Conservation (phyloP, 225 moss, liverwort and hornwort species). For the Pseudoscleropodium purum region DNA sequence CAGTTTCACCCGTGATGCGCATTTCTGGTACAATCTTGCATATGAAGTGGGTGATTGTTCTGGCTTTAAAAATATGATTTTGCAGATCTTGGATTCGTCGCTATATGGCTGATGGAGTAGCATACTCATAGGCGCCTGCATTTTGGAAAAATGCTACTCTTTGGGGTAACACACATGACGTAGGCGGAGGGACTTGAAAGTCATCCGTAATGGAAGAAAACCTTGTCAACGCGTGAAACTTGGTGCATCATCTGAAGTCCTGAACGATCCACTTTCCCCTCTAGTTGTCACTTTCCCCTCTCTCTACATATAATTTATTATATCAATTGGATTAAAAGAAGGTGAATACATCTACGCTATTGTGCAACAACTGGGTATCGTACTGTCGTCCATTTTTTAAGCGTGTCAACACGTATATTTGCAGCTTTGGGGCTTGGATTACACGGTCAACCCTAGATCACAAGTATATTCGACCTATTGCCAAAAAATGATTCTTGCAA, state of each 20-base stretch:
- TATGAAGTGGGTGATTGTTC: neutral
- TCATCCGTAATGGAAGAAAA: neutral
- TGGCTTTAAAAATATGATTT: neutral
- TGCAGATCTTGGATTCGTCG: neutral
- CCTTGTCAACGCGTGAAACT: slow-evolving; percentile 1
- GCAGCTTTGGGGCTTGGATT: neutral
- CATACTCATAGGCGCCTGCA: neutral
- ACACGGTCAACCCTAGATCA: neutral
- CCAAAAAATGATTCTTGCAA: neutral
- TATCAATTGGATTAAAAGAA: neutral
- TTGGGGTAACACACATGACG: neutral
- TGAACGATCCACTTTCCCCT: neutral
- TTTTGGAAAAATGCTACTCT: neutral
- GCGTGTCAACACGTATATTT: neutral
- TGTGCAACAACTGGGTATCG: neutral
- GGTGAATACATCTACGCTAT: neutral
- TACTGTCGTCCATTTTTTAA: neutral
- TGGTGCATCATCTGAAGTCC: neutral
- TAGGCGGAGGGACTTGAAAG: neutral
- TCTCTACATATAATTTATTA: neutral
- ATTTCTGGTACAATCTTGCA: neutral
- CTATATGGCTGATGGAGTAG: neutral
- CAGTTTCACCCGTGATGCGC: neutral
- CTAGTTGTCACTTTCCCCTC: no score
- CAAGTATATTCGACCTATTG: neutral